phyloP scores from a whole-genome alignment of 2,329 filamentous ascomycete genomes.

The Fusarium sp. region DNA sequence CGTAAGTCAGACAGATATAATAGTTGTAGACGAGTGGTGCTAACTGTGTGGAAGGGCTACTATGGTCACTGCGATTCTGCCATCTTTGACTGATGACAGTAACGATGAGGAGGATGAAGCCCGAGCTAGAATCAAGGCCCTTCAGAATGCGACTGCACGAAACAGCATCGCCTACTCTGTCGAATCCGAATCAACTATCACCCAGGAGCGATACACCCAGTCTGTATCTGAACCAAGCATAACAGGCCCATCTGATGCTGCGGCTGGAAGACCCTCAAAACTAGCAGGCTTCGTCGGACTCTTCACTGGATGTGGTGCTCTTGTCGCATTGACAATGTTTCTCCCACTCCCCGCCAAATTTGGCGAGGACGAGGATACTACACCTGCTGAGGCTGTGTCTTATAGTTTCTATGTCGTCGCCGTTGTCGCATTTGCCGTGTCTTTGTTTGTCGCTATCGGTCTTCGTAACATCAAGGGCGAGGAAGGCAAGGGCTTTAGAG shows the following conservation, averaged over 20 bases:
- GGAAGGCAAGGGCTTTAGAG: conserved; percentile 77
- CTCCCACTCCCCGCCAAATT: conserved; percentile 88
- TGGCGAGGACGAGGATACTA: conserved; percentile 74
- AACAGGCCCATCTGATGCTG: conserved; percentile 39
- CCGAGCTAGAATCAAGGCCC: conserved; percentile 49
- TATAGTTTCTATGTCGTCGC: conserved; percentile 91
- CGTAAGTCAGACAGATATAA: conserved; percentile 59
- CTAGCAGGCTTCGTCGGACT: conserved; percentile 91
- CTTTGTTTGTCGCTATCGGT: conserved; percentile 81
- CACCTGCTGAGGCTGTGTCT: conserved; percentile 78
- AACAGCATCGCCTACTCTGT: conserved; percentile 74
- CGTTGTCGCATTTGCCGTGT: conserved; percentile 75
- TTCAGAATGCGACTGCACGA: conserved; percentile 54
- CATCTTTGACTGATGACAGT: conserved; percentile 70
- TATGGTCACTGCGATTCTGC: conserved; percentile 96
- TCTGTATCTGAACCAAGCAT: conserved; percentile 47
- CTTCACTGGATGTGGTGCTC: conserved; percentile 90
- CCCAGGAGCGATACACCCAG: conserved; percentile 68
- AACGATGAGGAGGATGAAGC: conserved; percentile 44
- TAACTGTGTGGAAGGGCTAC: conserved; percentile 67
- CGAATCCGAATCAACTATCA: conserved; percentile 80
- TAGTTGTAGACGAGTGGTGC: background rate
- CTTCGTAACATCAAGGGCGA: conserved; percentile 77
- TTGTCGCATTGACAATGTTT: conserved; percentile 84
- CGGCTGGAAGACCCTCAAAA: conserved; percentile 61